Evolutionary conservation across 202 grass and related monocot genomes (phyloP).

Genomic region (Setaria viridis): DNA sequence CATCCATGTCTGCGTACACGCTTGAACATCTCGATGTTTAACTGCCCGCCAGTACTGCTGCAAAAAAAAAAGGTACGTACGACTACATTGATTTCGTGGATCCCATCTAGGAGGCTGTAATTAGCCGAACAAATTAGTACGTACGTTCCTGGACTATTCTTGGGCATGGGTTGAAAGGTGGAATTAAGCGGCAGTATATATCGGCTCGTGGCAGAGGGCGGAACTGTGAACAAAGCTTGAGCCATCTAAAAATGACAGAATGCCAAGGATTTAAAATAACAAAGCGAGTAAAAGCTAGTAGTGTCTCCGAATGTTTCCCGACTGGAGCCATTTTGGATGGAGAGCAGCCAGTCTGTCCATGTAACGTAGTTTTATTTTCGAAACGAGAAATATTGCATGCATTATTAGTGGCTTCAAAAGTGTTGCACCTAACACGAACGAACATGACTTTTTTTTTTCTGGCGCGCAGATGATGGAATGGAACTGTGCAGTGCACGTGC

Average conservation of each 20-base stretch:
- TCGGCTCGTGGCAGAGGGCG: too few species aligned
- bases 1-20: not conserved
- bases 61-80: not conserved
- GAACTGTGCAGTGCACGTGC: constrained; percentile 26
- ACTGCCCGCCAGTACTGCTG: not conserved
- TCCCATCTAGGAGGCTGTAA: not conserved
- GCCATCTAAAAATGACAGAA: not conserved
- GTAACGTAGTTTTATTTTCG: not conserved
- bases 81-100: not conserved
- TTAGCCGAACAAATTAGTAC: not conserved
- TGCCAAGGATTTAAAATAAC: not conserved
- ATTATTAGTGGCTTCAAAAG: not conserved
- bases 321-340: not conserved
- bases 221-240: not conserved
- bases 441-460: not conserved
- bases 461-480: not conserved
- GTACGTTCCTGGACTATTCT: not conserved
- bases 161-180: too few species aligned
- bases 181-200: too few species aligned
- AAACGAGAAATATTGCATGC: not conserved
- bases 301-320: not conserved
- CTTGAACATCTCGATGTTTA: constrained; percentile 14
- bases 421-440: constrained; percentile 27
- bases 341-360: not conserved
- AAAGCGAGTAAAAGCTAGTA: not conserved